Base-by-base conservation (phyloP, 2,329 filamentous ascomycete genomes). In the Purpureocillium lavendulum region DNA sequence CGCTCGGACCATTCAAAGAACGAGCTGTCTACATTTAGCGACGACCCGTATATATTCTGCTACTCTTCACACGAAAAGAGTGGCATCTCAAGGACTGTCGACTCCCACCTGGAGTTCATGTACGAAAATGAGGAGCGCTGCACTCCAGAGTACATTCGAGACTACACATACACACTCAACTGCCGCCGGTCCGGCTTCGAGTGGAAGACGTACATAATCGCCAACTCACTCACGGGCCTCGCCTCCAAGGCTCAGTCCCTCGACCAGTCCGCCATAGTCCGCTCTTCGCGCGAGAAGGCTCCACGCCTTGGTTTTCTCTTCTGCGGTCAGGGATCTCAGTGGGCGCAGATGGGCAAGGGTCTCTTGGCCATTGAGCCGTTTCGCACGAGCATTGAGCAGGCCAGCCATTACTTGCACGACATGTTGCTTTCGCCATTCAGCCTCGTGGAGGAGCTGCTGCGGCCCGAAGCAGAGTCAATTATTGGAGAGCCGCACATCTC, bases 111-210 rank as follows among this genome's bases (percentile, higher is more conserved):
- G 4, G 42, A 48, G 4, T 61, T 61, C 40, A 45, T 67, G 21
- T 42, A 48, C 16, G 41, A 44, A 1, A 42, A 49, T 11, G 30
- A 40, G 6, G 33, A 37, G 9, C 15, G 15, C 5, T 13, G 34
- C 4, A 36, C 51, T 2, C 7, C 15, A 1, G 39, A 46, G 1
- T 49, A 60, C n/a, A 45, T 69, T 26, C 47, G 54, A 26, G 48
- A 70, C 40, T 65, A 71, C 35, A 59, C 67, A 3, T 72, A 71
- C 45, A 73, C 69, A 1, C 54, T 71, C 13, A 57, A 53, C 17
- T 64, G 59, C 29, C 66, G 70, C 3, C 63, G 70, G 12, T 70
- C 69, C 0, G 53, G 46, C 7, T 44, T 72, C 12, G 62, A 66
- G 39, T 71, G 66, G 64, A 69, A 60, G 38, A 46, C 55, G 3